Percentiles rank a stretch among this genome's conserved stretches.
phyloP scores from a whole-genome alignment of 1,284 basidiomycete genomes.

The Phenoliferia sp. region DNA sequence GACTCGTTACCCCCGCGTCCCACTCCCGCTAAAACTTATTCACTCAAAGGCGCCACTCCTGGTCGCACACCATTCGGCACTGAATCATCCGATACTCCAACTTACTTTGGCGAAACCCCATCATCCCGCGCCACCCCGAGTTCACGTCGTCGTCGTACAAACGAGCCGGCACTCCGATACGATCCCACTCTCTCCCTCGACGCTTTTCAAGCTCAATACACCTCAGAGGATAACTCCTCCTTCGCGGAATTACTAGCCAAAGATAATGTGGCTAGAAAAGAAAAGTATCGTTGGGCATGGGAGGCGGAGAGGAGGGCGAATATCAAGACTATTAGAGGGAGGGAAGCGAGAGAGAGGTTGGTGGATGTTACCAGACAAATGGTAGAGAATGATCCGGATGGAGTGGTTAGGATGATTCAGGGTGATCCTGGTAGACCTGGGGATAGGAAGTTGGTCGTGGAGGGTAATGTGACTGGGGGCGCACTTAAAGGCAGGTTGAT shows the following conservation, averaged over 20 bases:
- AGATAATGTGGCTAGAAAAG: slow-evolving; percentile 73
- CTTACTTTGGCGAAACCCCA: slow-evolving; percentile 15
- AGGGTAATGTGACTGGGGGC: slow-evolving; percentile 35
- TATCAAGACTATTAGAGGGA: slow-evolving; percentile 19
- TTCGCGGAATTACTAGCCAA: slow-evolving; percentile 84
- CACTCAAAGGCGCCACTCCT: slow-evolving; percentile 11
- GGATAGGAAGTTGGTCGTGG: slow-evolving; percentile 43
- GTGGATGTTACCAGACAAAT: slow-evolving; percentile 35
- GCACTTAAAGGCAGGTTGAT: slow-evolving; percentile 20
- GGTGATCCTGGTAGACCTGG: slow-evolving; percentile 41
- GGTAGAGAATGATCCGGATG: slow-evolving; percentile 28
- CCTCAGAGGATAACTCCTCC: slow-evolving; percentile 91
- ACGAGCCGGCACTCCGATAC: background rate
- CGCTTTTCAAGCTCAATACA: slow-evolving; percentile 80
- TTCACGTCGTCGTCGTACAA: background rate
- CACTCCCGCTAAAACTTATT: background rate
- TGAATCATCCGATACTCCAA: slow-evolving; percentile 49
- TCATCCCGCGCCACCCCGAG: slow-evolving; percentile 3
- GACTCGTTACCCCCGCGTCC: slow-evolving; percentile 40
- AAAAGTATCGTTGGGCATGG: slow-evolving; percentile 83
- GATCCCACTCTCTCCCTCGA: slow-evolving; percentile 60
- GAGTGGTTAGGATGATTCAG: slow-evolving; percentile 40
- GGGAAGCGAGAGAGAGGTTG: slow-evolving; percentile 32
- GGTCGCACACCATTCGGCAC: slow-evolving; percentile 17
- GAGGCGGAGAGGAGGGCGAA: slow-evolving; percentile 77